A percentile compares a stretch with the other conserved stretches of the same genome.
phyloP scores from a whole-genome alignment of 139 green algal species.

The Coccomyxa sp. region DNA sequence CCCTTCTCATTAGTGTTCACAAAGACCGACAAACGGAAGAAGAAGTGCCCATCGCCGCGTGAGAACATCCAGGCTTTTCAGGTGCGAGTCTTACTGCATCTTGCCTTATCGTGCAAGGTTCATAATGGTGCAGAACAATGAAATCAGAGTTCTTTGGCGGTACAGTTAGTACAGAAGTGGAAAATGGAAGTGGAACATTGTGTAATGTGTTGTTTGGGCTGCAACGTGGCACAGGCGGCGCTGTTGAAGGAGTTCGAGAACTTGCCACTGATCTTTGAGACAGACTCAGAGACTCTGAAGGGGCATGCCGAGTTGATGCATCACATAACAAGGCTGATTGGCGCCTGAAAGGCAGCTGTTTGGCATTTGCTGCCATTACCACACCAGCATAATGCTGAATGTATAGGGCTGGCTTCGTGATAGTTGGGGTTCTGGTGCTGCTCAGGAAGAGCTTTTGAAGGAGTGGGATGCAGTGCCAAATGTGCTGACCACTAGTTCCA shows the following conservation, averaged over 20 bases:
- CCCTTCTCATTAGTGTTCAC: constrained; percentile 83
- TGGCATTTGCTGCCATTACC: not conserved
- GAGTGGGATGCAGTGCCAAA: constrained; percentile 49
- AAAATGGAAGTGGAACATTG: too few relatives aligned
- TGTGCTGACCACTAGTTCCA: constrained; percentile 39
- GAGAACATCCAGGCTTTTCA: constrained; percentile 61
- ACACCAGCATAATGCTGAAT: not conserved
- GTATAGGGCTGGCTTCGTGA: not conserved
- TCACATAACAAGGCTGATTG: not conserved
- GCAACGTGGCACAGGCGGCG: too few relatives aligned
- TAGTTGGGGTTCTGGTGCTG: not conserved
- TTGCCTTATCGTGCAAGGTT: not conserved
- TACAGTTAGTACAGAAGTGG: too few relatives aligned
- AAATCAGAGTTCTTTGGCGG: too few relatives aligned
- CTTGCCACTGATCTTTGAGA: not conserved
- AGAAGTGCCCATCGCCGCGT: constrained; percentile 26
- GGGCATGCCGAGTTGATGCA: not conserved
- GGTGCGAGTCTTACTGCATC: not conserved
- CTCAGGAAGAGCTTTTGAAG: constrained; percentile 19
- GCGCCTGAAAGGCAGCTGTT: too few relatives aligned
- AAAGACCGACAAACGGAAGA: constrained; percentile 77
- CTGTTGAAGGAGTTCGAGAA: not conserved
- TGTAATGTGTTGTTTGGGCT: too few relatives aligned
- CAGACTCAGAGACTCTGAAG: not conserved
- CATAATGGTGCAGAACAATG: not conserved